Base-by-base conservation (phyloP, 768 basidiomycete genomes). In the Myochromella boudieri region DNA sequence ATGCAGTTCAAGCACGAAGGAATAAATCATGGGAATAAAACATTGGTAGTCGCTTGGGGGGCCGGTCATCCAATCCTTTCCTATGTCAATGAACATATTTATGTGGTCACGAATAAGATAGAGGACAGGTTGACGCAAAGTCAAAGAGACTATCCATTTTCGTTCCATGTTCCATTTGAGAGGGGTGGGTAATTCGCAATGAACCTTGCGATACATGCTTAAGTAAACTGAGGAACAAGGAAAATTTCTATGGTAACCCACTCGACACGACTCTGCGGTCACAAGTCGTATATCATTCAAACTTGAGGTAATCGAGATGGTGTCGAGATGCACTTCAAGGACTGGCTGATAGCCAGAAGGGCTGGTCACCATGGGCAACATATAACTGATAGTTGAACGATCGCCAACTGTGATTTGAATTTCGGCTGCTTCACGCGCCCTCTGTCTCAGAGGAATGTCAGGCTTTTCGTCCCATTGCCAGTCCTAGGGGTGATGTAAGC, bases 51-150 rank as follows among this genome's bases (percentile, higher is more conserved):
- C 86, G 26, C 77, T 81, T 0, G 85, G 83, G 20, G 90, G 87
- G 3, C 92, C 93, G 9, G 87, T 81, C 18, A 74, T 76, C 93
- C 95, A 98, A 60, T 98, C 95, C 54, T 84, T 88, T 26, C 84
- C 84, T n/a, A 98, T 76, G 64, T 98, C 95, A 3, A 84, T 84
- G 58, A 98, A 80, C 78, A 97, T 90, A 58, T 92, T 95, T 67
- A 94, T 82, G 60, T 98, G 95, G 60, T 98, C 95, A 33, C 93
- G 82, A 9, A 98, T 73, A 15, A 97, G 72, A 60, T 82, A 89
- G 27, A 95, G 72, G 1, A 78, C 67, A 1, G 95, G 86, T 42
- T 82, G 81, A 6, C 81, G 77, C 20, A 98, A 68, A 9, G 78
- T 80, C 36, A 93, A 63, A n/a, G 80, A 70, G 60, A 93, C 78